Conservation (phyloP, 225 moss, liverwort and hornwort genomes). For the Rhytidiadelphus loreus region DNA sequence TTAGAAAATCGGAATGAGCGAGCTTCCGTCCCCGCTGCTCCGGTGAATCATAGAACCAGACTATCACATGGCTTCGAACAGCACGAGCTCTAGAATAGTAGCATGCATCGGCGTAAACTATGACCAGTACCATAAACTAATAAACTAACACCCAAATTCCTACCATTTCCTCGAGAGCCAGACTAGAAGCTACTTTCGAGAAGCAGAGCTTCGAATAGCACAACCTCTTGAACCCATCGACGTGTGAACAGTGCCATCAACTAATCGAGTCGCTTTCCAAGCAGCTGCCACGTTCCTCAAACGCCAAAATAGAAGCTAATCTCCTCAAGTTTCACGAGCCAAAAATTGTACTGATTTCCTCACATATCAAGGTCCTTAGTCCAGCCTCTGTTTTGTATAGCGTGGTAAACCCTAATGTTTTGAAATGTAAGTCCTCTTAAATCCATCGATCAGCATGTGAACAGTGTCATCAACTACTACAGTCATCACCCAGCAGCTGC, state of each 20-base stretch:
- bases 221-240: neutral
- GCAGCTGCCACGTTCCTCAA: neutral
- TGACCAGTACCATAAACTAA: neutral
- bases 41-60: too few relatives aligned
- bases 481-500: neutral
- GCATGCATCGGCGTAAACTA: neutral
- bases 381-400: neutral
- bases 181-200: neutral
- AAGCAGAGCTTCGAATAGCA: neutral
- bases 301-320: neutral
- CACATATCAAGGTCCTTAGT: neutral
- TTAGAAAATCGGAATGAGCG: neutral
- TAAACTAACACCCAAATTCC: neutral
- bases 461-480: neutral
- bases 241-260: neutral
- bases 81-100: neutral
- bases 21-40: neutral
- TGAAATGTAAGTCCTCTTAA: too few relatives aligned
- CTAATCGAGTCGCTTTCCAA: neutral
- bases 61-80: neutral
- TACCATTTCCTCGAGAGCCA: neutral
- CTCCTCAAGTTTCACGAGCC: neutral
- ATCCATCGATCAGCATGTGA: neutral
- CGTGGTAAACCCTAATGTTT: neutral
- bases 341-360: neutral